phyloP scores from a whole-genome alignment of 176 grass and related monocot genomes.

The Triticum turgidum region DNA sequence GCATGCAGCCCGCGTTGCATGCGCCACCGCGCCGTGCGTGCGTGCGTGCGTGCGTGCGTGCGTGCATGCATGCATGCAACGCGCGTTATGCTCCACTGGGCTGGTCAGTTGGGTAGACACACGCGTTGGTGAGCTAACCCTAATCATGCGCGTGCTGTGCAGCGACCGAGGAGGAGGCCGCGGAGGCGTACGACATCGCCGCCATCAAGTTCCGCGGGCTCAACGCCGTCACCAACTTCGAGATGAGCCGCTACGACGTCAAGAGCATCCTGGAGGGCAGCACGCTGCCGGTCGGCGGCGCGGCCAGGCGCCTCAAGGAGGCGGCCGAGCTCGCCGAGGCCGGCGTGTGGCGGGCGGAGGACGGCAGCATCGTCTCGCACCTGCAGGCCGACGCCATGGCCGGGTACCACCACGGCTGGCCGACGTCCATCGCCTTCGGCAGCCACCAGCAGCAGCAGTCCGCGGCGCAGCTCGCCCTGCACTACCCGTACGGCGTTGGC shows the following conservation, averaged over 20 bases:
- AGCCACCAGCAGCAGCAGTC: conserved; percentile 44
- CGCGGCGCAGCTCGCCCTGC: conserved; percentile 43
- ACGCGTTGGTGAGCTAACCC: conserved; percentile 30
- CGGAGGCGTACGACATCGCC: conserved; percentile 84
- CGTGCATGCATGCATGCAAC: conserved; percentile 42
- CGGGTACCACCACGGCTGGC: conserved; percentile 37
- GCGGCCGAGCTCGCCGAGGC: conserved; percentile 44
- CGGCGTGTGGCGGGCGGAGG: conserved; percentile 41
- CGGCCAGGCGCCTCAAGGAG: conserved; percentile 51
- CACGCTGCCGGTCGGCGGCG: conserved; percentile 47
- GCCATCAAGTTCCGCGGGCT: conserved; percentile 77
- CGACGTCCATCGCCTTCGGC: conserved; percentile 34
- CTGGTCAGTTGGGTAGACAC: neutral
- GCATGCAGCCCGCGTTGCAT: conserved; percentile 1
- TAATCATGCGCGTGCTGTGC: conserved; percentile 32
- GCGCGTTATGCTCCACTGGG: neutral
- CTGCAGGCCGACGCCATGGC: conserved; percentile 39
- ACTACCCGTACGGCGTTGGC: conserved; percentile 36
- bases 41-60: neutral
- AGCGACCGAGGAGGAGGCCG: conserved; percentile 82
- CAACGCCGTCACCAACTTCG: conserved; percentile 79
- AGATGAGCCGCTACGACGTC: conserved; percentile 76
- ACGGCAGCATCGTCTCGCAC: conserved; percentile 24
- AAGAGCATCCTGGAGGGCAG: conserved; percentile 68
- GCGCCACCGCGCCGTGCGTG: conserved; percentile 3